phyloP scores from a whole-genome alignment of 2,329 filamentous ascomycete species.

The Phyllosticta citriasiana region DNA sequence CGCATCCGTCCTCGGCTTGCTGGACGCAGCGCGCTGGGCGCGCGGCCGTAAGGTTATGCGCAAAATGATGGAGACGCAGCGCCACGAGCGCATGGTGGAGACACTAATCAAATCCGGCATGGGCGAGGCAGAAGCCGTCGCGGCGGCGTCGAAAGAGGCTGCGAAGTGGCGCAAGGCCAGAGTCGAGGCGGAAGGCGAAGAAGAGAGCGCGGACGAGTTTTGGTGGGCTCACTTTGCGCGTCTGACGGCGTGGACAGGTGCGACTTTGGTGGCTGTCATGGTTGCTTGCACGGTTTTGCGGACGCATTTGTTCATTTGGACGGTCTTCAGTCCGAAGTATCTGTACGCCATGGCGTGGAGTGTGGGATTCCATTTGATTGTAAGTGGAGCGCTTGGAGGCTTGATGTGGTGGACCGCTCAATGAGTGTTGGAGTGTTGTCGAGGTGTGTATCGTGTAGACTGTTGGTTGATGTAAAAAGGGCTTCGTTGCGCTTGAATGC shows the following conservation, averaged over 20 bases:
- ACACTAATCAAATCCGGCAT: background rate
- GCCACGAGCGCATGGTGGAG: background rate
- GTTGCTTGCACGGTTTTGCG: slow-evolving; percentile 72
- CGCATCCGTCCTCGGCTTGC: slow-evolving; percentile 22
- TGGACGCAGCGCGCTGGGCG: slow-evolving; percentile 6
- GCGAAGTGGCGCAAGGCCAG: slow-evolving; percentile 1
- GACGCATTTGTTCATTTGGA: slow-evolving; percentile 96
- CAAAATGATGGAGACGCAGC: slow-evolving; percentile 4
- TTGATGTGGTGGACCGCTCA: slow-evolving; percentile 18
- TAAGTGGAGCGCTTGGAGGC: slow-evolving; percentile 23
- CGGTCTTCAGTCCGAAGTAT: slow-evolving; percentile 95
- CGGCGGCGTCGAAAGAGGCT: slow-evolving; percentile 13
- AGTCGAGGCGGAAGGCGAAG: background rate
- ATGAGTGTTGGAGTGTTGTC: background rate
- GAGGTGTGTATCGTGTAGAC: background rate
- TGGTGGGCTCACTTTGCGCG: slow-evolving; percentile 44
- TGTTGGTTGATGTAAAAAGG: too few relatives aligned
- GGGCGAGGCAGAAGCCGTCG: background rate
- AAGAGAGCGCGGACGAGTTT: background rate
- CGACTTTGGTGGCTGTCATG: slow-evolving; percentile 67
- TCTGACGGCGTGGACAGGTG: slow-evolving; percentile 60
- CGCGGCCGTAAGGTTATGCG: background rate
- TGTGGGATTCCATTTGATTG: slow-evolving; percentile 61
- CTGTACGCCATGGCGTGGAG: slow-evolving; percentile 87
- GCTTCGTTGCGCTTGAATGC: too few relatives aligned